phyloP scores from a whole-genome alignment of 2,329 filamentous ascomycete species.

The Botrytis hyacinthi region DNA sequence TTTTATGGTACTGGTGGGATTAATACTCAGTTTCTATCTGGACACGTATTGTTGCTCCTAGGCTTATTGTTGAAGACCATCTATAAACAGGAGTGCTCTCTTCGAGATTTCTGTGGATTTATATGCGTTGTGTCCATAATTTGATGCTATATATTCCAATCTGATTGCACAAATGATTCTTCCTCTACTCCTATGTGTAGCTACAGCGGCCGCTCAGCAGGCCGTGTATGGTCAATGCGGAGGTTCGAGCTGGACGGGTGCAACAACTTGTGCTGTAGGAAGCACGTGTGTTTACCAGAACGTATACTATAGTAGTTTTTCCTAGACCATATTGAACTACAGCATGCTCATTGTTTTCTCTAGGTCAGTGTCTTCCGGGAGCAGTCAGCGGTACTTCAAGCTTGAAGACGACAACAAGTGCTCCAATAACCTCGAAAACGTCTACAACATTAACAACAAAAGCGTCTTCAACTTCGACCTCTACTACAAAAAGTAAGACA shows the following conservation, averaged over 20 bases:
- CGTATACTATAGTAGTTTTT: slow-evolving; percentile 12
- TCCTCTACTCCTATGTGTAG: not conserved
- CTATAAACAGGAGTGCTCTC: not conserved
- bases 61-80: not conserved
- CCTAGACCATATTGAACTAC: too few relatives aligned
- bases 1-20: not conserved
- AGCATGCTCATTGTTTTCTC: not conserved
- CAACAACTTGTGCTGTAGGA: slow-evolving; percentile 23
- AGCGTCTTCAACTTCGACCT: not conserved
- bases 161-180: not conserved
- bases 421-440: not conserved
- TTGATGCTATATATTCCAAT: too few relatives aligned
- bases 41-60: not conserved
- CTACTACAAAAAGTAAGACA: not conserved
- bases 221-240: slow-evolving; percentile 29
- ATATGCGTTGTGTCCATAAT: not conserved
- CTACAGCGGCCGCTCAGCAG: slow-evolving; percentile 7
- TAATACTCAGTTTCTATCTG: not conserved
- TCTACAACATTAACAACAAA: slow-evolving; percentile 1
- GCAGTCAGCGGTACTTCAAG: not conserved
- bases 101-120: not conserved
- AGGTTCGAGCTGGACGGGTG: slow-evolving; percentile 26
- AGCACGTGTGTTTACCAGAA: slow-evolving; percentile 27
- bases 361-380: slow-evolving; percentile 10
- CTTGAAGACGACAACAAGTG: not conserved